phyloP scores from a whole-genome alignment of 768 basidiomycete genomes.

The Agrocybe praecox region DNA sequence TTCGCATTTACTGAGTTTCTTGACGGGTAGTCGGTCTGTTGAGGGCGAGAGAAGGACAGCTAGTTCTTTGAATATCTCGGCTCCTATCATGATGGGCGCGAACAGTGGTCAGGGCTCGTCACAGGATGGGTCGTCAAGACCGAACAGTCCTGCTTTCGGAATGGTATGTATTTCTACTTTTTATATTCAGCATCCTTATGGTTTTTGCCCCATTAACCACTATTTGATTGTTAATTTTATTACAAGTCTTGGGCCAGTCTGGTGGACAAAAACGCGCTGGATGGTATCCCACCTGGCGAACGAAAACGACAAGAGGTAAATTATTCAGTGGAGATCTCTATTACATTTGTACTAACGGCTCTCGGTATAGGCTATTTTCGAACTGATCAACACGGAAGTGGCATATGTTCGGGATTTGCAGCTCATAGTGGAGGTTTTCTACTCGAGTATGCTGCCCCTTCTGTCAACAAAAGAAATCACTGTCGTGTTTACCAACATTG shows the following conservation, averaged over 20 bases:
- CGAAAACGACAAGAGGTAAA: slow-evolving; percentile 85
- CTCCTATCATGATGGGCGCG: slow-evolving; percentile 51
- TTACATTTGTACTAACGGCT: not conserved
- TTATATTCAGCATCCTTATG: too few relatives aligned
- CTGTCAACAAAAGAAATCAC: slow-evolving; percentile 77
- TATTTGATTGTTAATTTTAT: too few relatives aligned
- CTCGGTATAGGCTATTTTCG: slow-evolving; percentile 76
- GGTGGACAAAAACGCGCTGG: slow-evolving; percentile 81
- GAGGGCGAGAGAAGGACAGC: slow-evolving; percentile 40
- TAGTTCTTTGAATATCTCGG: slow-evolving; percentile 62
- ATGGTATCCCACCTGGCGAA: slow-evolving; percentile 77
- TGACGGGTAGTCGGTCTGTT: slow-evolving; percentile 55
- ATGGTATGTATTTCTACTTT: slow-evolving; percentile 44
- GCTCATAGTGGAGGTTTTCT: slow-evolving; percentile 90
- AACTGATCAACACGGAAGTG: slow-evolving; percentile 88
- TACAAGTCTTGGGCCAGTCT: slow-evolving; percentile 89
- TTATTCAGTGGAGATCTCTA: not conserved
- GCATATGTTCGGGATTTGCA: slow-evolving; percentile 93
- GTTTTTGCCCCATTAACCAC: too few relatives aligned
- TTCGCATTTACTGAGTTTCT: slow-evolving; percentile 60
- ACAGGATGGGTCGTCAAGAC: slow-evolving; percentile 35
- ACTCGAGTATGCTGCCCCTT: slow-evolving; percentile 71
- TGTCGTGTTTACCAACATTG: slow-evolving; percentile 90
- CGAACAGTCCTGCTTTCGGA: slow-evolving; percentile 68
- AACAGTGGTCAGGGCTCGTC: slow-evolving; percentile 12